Base-by-base conservation (phyloP, 1,139 yeast genomes). In the Scheffersomyces illinoinensis region DNA sequence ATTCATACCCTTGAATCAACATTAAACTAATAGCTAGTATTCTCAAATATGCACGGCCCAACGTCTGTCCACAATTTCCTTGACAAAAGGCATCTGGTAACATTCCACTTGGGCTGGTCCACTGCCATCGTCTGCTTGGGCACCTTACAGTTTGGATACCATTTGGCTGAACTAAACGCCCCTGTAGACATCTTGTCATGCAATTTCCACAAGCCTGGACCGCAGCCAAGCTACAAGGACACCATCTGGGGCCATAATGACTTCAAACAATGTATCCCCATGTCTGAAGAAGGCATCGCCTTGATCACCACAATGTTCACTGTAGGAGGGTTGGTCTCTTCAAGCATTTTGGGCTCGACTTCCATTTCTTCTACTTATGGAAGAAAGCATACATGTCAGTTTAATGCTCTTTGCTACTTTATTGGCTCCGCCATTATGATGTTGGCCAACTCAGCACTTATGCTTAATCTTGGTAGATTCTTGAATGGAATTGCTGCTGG, bases 81-180 rank as follows among this genome's bases (percentile, higher is more conserved):
- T 26, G 66, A 68, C 20, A 58, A 64, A 18, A 70, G 68, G 5
- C 79, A 76, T 57, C 58, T 61, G 43, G 71, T 75, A 18, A 75
- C 79, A 0, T 65, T 65, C 55, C 69, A 66, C 53, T 61, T 76
- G 33, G 79, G 71, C 0, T 76, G 78, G 78, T 72, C 79, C 17
- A 74, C 77, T 3, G 70, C 72, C 17, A 68, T 88, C 12, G 86
- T 88, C 2, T 88, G 93, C 64, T 68, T 91, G 47, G 89, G 92
- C 8, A 86, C 96, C 1, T 75, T 92, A n/a, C 97, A 91, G 70
- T 93, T 88, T 72, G 98, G 98, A 2, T 91, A 88, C 71, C 97
- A 93, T 71, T 83, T 93, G 82, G 88, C 97, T 0, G 97, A 92
- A 68, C 77, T 93, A 63, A 93, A 93, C 74, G 96, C 97, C 2